These are phyloP conservation scores for Gamarada debralockiae DNA, from an alignment of 495 filamentous ascomycete species.

Conservation along the genomic window DNA sequence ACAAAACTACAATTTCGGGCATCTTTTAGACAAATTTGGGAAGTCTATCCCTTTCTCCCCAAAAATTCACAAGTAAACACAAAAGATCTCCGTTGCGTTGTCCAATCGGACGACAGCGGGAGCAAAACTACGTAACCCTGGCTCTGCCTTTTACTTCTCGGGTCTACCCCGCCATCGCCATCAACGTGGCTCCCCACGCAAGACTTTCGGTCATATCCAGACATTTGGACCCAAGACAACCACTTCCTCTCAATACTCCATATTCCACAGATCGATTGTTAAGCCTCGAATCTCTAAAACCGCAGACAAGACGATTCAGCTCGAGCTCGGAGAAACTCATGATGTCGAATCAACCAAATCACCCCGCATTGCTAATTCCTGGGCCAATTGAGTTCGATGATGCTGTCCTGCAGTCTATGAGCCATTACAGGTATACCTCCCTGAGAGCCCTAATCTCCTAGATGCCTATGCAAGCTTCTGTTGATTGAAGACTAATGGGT, in stretches of 20 bases:
- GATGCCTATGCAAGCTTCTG: background rate
- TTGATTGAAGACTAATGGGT: conserved; percentile 1
- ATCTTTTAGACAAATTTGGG: no score
- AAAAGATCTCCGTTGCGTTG: background rate
- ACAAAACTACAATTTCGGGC: background rate
- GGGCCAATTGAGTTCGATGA: conserved; percentile 99
- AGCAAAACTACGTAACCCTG: conserved; percentile 25
- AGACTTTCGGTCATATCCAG: conserved; percentile 77
- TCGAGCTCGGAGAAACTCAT: conserved; percentile 30
- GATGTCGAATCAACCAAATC: conserved; percentile 77
- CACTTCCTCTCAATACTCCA: conserved; percentile 61
- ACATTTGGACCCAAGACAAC: conserved; percentile 66
- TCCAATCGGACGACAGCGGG: conserved; percentile 15
- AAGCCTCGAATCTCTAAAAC: conserved; percentile 25
- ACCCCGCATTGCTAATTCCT: conserved; percentile 79
- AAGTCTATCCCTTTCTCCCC: no score
- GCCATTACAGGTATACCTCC: conserved; percentile 75
- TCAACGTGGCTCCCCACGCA: conserved; percentile 57
- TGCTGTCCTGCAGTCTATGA: conserved; percentile 92
- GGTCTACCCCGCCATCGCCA: conserved; percentile 29
- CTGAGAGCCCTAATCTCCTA: background rate
- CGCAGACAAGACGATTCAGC: conserved; percentile 21
- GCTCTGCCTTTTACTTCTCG: conserved; percentile 13
- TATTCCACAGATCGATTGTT: conserved; percentile 47
- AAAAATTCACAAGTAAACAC: no score